Evolutionary conservation across 495 filamentous ascomycete genomes (phyloP).

Genomic region (Lasiosphaeria hispida): DNA sequence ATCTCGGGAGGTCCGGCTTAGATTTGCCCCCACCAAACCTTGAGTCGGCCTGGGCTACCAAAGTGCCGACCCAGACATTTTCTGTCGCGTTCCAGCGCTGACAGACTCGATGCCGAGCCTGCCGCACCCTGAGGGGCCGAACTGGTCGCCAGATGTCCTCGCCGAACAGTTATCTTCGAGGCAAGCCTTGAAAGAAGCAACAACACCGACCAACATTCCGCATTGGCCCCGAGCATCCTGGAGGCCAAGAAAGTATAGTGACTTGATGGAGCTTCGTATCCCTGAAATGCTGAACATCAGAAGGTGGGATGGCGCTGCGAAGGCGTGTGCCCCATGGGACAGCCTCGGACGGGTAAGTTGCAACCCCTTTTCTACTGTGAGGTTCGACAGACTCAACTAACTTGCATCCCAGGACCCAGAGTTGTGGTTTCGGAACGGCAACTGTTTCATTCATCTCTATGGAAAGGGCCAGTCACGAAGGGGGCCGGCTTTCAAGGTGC

Average conservation of each 20-base stretch:
- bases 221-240: background rate
- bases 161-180: too few relatives aligned
- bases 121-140: background rate
- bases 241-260: constrained; percentile 28
- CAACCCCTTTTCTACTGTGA: background rate
- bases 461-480: constrained; percentile 55
- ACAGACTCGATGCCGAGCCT: background rate
- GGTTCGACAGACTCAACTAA: background rate
- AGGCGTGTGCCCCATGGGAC: constrained; percentile 51
- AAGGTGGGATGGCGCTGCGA: constrained; percentile 58
- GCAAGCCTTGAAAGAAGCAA: too few relatives aligned
- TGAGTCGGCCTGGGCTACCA: background rate
- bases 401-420: constrained; percentile 51
- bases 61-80: background rate
- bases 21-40: background rate
- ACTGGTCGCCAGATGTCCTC: too few relatives aligned
- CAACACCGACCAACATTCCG: too few relatives aligned
- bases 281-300: constrained; percentile 31
- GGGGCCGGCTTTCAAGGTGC: constrained; percentile 60
- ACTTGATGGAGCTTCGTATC: constrained; percentile 16
- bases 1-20: background rate
- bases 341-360: constrained; percentile 48
- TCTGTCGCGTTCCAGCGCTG: background rate
- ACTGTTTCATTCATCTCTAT: constrained; percentile 64
- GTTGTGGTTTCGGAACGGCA: constrained; percentile 59